Base-by-base conservation (phyloP, 345 rosid genomes). In the Carallia brachiata region DNA sequence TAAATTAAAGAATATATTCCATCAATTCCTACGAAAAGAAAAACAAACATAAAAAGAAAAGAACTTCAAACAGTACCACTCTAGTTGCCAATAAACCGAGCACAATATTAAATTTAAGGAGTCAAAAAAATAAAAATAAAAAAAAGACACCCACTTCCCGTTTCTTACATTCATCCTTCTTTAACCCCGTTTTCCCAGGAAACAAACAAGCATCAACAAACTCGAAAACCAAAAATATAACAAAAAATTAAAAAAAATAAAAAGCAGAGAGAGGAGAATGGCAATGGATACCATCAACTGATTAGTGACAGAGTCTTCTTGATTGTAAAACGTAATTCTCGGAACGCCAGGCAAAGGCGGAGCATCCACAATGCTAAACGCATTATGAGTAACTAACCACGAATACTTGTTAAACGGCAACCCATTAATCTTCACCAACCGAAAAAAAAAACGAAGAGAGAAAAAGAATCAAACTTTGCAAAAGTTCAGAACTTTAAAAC, bases 351-450 rank as follows among this genome's bases (percentile, higher is more conserved):
- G 80, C 78, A 92, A 78, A 72, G 92, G 66, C 2, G 97, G 97
- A 55, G 91, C 82, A 84, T 92, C 93, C 56, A 88, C 97, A 53
- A 87, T 91, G 77, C 97, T 90, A 72, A 95, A 95, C 5, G 99
- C 80, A 83, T 95, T 95, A 63, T 95, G 99, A 3, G 97, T 95
- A 69, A 95, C 84, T 37, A 95, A 77, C 99, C 99, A 95, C 37
- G 97, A 78, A 76, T 95, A 95, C 83, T 87, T 95, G 84, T 95
- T 95, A 73, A 90, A 95, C 65, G 97, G 97, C 81, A 95, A 82
- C 39, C 88, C 97, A 61, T 84, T 86, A 78, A 88, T 75, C 97
- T 91, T 77, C 67, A 71, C 52, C 64, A 40, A 34, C 34, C 31
- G 48, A 34, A 16, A 8, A 34, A 9, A 60, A 28, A 6, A 52